Evolutionary conservation across 2,329 filamentous ascomycete species (phyloP).

Genomic region (Phialemonium atrogriseum): DNA sequence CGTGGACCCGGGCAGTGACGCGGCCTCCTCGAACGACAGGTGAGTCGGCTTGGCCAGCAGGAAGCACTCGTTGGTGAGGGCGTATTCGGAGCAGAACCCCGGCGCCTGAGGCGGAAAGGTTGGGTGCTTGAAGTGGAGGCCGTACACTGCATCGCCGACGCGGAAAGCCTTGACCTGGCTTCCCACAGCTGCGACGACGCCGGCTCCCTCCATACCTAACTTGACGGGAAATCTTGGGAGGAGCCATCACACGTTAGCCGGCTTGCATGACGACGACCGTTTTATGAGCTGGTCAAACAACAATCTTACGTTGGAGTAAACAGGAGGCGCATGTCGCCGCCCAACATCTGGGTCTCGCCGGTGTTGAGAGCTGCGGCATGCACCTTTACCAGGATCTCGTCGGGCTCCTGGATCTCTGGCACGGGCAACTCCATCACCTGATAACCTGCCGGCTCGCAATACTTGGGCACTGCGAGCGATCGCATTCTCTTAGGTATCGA

Average conservation of each 20-base stretch:
- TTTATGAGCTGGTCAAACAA: no score
- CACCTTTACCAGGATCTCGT: conserved; percentile 34
- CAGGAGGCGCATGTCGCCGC: conserved; percentile 17
- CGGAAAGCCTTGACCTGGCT: conserved; percentile 18
- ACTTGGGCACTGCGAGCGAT: conserved; percentile 31
- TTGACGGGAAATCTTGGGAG: conserved; percentile 15
- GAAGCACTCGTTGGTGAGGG: conserved; percentile 23
- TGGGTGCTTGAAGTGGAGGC: conserved; percentile 27
- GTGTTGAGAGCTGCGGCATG: conserved; percentile 26
- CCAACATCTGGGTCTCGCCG: conserved; percentile 23
- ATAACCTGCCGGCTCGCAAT: conserved; percentile 28
- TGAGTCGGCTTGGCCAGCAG: conserved; percentile 22
- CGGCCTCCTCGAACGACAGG: conserved; percentile 18
- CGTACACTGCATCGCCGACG: conserved; percentile 30
- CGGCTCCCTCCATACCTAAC: conserved; percentile 18
- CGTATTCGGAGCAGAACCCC: conserved; percentile 33
- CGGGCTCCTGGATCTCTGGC: conserved; percentile 31
- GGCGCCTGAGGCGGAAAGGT: conserved; percentile 15
- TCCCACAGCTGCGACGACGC: conserved; percentile 21
- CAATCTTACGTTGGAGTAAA: conserved; percentile 20
- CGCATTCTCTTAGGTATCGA: conserved; percentile 25
- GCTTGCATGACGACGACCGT: conserved; percentile 7
- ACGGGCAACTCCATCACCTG: conserved; percentile 32
- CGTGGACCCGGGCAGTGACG: conserved; percentile 23
- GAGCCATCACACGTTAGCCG: not conserved